Evolutionary conservation across 2,329 filamentous ascomycete genomes (phyloP).

Genomic region (Magnaporthiopsis rhizophila): DNA sequence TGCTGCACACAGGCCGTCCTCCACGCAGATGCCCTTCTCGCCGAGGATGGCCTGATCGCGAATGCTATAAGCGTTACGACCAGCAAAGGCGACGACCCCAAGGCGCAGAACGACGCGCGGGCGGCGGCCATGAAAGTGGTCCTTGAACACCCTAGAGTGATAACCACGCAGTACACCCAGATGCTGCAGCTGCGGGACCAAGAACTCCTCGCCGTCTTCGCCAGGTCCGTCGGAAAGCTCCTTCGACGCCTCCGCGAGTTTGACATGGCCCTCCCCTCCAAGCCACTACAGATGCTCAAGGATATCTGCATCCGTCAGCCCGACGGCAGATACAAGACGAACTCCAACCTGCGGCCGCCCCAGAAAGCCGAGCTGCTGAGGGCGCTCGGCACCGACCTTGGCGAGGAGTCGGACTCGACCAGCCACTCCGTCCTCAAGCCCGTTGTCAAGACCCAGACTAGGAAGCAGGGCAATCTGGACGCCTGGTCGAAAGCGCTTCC

Average conservation of each 20-base stretch:
- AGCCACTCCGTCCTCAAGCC: slow-evolving; percentile 8
- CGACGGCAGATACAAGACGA: slow-evolving; percentile 48
- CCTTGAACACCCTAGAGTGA: slow-evolving; percentile 54
- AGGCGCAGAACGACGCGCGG: slow-evolving; percentile 16
- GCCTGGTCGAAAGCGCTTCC: slow-evolving; percentile 48
- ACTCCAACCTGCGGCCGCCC: slow-evolving; percentile 71
- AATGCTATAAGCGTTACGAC: slow-evolving; percentile 46
- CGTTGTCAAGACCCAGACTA: slow-evolving; percentile 21
- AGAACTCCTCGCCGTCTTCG: slow-evolving; percentile 75
- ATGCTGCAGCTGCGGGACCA: slow-evolving; percentile 87
- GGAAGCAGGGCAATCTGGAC: slow-evolving; percentile 53
- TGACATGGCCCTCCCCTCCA: slow-evolving; percentile 59
- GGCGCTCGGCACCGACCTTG: slow-evolving; percentile 51
- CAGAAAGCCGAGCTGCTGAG: slow-evolving; percentile 77
- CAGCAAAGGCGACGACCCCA: slow-evolving; percentile 9
- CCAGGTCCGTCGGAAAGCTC: slow-evolving; percentile 77
- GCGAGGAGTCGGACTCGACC: slow-evolving; percentile 33
- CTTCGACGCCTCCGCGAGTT: slow-evolving; percentile 73
- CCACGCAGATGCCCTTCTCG: slow-evolving; percentile 76
- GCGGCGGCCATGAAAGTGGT: slow-evolving; percentile 39
- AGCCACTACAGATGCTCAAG: slow-evolving; percentile 32
- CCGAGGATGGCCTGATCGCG: slow-evolving; percentile 76
- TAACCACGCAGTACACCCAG: slow-evolving; percentile 64
- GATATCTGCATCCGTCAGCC: slow-evolving; percentile 47
- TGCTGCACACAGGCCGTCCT: slow-evolving; percentile 96